A percentile compares a stretch with the other conserved stretches of the same genome.
Evolutionary conservation across 495 filamentous ascomycete genomes (phyloP).

Genomic region (Aspergillus kassunensis): DNA sequence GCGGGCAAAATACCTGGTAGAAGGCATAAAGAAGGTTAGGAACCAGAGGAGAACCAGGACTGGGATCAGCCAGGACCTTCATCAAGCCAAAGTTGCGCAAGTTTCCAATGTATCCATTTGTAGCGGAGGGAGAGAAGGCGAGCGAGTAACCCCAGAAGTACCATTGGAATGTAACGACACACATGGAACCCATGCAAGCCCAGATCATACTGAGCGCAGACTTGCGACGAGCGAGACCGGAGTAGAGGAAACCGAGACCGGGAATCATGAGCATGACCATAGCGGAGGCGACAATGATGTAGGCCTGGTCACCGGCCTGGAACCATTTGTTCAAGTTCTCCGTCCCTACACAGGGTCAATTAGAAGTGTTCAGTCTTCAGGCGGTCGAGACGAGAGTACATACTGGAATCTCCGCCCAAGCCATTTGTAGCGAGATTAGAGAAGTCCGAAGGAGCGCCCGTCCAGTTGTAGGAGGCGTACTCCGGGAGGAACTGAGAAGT

Average conservation of each 20-base stretch:
- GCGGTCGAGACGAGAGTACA: constrained; percentile 6
- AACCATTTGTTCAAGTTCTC: constrained; percentile 91
- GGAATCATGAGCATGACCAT: constrained; percentile 94
- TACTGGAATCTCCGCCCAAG: constrained; percentile 79
- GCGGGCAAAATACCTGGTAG: constrained; percentile 53
- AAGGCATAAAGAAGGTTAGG: constrained; percentile 62
- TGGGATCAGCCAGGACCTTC: constrained; percentile 59
- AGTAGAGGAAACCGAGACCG: constrained; percentile 68
- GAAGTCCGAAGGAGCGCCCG: constrained; percentile 70
- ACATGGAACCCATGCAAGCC: constrained; percentile 62
- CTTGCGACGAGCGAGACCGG: constrained; percentile 60
- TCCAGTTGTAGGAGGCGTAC: constrained; percentile 72
- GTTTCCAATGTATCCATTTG: constrained; percentile 65
- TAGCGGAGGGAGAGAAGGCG: constrained; percentile 61
- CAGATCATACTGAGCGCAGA: constrained; percentile 68
- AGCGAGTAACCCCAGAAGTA: constrained; percentile 73
- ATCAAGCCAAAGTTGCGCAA: constrained; percentile 61
- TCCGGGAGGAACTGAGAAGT: constrained; percentile 33
- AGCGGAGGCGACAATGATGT: constrained; percentile 84
- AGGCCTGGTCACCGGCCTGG: constrained; percentile 69
- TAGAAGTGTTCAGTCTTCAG: neutral
- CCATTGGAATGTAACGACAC: constrained; percentile 69
- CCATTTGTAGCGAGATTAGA: constrained; percentile 64
- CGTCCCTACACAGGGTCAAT: constrained; percentile 38
- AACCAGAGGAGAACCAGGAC: constrained; percentile 59